phyloP scores from a whole-genome alignment of 192 early-diverging fungal genomes.

The Rhizophagus prolifer region DNA sequence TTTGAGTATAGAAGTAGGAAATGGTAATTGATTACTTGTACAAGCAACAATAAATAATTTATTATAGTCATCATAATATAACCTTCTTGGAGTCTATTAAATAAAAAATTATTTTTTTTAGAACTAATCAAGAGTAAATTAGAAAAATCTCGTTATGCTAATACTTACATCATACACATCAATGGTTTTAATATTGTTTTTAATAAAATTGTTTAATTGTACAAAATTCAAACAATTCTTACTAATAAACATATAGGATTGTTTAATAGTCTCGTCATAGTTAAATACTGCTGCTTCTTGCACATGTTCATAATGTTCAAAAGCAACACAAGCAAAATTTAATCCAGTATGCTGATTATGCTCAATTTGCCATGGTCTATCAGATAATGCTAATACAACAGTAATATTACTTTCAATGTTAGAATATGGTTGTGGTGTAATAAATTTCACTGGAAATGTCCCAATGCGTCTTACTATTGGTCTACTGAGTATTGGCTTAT shows the following conservation, averaged over 20 bases:
- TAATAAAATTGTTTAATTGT: constrained; percentile 8
- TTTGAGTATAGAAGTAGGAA: constrained; percentile 13
- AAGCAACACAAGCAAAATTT: constrained; percentile 9
- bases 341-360: not conserved
- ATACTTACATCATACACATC: constrained; percentile 1
- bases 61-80: constrained; percentile 13
- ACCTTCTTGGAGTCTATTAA: constrained; percentile 10
- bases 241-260: constrained; percentile 13
- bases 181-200: constrained; percentile 8
- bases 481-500: not conserved
- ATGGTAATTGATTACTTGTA: not conserved
- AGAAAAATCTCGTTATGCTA: not conserved
- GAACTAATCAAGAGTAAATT: not conserved
- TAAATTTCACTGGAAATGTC: constrained; percentile 13
- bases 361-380: constrained; percentile 19
- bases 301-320: constrained; percentile 27
- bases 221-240: constrained; percentile 25
- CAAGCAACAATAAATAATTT: constrained; percentile 18
- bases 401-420: not conserved
- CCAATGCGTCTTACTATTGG: not conserved
- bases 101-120: not conserved
- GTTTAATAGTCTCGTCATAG: not conserved
- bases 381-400: constrained; percentile 6
- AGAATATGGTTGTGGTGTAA: not conserved
- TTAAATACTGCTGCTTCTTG: not conserved